Evolutionary conservation across 441 rosid genomes (phyloP), one percentile per base, ranked within the genome.

Genomic region (Syzygium syzygioides): DNA sequence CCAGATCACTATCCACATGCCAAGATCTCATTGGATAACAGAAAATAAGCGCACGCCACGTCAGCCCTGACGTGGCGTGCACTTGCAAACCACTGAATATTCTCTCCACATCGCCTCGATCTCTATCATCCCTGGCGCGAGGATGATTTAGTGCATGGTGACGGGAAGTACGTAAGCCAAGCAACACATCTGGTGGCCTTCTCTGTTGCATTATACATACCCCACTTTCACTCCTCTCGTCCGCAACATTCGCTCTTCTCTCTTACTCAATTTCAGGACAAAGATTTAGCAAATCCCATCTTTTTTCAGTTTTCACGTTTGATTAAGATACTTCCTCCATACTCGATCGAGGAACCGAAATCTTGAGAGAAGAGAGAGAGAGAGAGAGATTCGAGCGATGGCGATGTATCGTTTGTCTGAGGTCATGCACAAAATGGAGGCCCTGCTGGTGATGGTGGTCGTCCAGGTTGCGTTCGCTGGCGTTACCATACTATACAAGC

Each of bases 381-480:
- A 32, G 79, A 68, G 79, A 34, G 26, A 68, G 57, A 19, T 55
- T 55, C 20, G 20, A 55, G 79, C 12, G 4, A 68, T 34, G 45
- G 23, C 45, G 14, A 4, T 34, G 48, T 9, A 37, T 68, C 45
- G 79, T 18, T 68, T 68, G 4, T 68, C 14, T 7, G 4, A 30
- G 79, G 79, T 48, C 8, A 2, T 87, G 52, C 59, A 88, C n/a
- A 90, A 90, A 50, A 79, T 90, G 88, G 90, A 89, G 88, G 87
- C 91, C 9, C 87, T 87, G 50, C 14, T 89, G 87, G n/a, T 90
- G 62, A 92, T 92, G 94, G 87, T 92, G 62, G 32, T 89, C 34
- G 92, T 89, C 59, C 94, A 91, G 89, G 32, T 86, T 18, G 26
- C 80, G 4, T 88, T 89, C 14, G 93, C 93, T 1, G 91, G 88